Percentiles rank a stretch among this genome's conserved stretches.
Evolutionary conservation across 441 rosid genomes (phyloP).

Genomic region (Geranium incanum): DNA sequence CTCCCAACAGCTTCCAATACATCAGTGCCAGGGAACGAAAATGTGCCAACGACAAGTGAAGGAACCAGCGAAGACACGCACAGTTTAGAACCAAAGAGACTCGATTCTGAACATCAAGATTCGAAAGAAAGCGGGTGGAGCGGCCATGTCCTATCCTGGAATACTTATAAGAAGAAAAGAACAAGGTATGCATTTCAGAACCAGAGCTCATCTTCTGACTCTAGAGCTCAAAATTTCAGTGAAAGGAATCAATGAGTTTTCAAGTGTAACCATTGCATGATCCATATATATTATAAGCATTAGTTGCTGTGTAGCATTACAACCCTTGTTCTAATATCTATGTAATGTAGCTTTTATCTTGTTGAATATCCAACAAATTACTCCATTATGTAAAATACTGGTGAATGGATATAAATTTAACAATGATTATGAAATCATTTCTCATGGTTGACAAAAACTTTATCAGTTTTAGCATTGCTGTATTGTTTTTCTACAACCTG

Average conservation of each 20-base stretch:
- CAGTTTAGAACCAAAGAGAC: conserved; percentile 25
- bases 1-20: not conserved
- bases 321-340: not conserved
- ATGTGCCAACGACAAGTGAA: conserved; percentile 13
- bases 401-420: too few relatives aligned
- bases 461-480: not conserved
- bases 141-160: conserved; percentile 61
- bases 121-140: conserved; percentile 39
- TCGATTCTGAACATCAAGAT: conserved; percentile 28
- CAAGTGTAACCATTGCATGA: not conserved
- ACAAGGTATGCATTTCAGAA: conserved; percentile 57
- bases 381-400: too few relatives aligned
- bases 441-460: too few relatives aligned
- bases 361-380: too few relatives aligned
- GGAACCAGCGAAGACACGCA: conserved; percentile 18
- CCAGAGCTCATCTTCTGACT: conserved; percentile 69
- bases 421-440: too few relatives aligned
- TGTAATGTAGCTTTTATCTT: not conserved
- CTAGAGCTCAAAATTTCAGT: conserved; percentile 61
- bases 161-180: conserved; percentile 75
- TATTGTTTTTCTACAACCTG: not conserved
- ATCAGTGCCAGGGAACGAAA: conserved; percentile 13
- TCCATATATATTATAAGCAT: not conserved
- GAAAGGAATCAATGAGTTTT: conserved; percentile 47
- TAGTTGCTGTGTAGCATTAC: not conserved